These are phyloP conservation scores for Mycena latifolia DNA, from an alignment of 768 basidiomycete genomes.

Conservation along the genomic window DNA sequence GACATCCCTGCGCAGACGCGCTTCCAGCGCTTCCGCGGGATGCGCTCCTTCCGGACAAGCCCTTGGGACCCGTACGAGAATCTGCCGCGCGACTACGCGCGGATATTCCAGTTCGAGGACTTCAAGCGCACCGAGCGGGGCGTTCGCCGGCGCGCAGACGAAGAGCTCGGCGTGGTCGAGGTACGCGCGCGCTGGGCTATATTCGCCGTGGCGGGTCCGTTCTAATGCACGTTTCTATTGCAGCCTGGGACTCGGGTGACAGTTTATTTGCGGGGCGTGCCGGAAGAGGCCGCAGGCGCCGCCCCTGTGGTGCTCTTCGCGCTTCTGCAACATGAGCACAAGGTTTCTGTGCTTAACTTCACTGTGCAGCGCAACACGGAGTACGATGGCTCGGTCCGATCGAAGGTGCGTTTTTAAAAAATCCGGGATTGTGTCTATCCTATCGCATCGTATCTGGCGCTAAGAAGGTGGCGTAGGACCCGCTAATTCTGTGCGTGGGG, in stretches of 20 bases:
- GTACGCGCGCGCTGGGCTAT: constrained; percentile 54
- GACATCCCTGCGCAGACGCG: constrained; percentile 83
- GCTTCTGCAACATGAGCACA: constrained; percentile 95
- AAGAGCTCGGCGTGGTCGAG: constrained; percentile 71
- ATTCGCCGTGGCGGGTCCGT: background rate
- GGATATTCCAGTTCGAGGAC: constrained; percentile 97
- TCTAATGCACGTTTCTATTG: constrained; percentile 2
- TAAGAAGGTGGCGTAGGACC: constrained; percentile 68
- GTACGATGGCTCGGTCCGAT: constrained; percentile 87
- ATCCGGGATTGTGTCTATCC: too few relatives aligned
- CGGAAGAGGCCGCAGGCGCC: constrained; percentile 63
- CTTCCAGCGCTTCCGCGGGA: constrained; percentile 92
- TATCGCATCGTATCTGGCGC: constrained; percentile 1
- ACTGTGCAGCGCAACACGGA: constrained; percentile 96
- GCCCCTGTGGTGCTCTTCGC: constrained; percentile 80
- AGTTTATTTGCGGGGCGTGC: constrained; percentile 81
- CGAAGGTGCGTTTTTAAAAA: constrained; percentile 72
- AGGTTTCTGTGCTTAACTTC: constrained; percentile 92
- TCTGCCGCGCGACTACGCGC: constrained; percentile 91
- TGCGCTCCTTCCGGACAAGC: constrained; percentile 94
- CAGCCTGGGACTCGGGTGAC: constrained; percentile 89
- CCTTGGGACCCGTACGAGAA: constrained; percentile 99
- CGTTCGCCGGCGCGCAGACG: constrained; percentile 74
- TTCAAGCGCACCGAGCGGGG: constrained; percentile 87
- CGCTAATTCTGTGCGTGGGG: constrained; percentile 89